phyloP scores from a whole-genome alignment of 2,329 filamentous ascomycete genomes.

The Echinosphaeria canescens region DNA sequence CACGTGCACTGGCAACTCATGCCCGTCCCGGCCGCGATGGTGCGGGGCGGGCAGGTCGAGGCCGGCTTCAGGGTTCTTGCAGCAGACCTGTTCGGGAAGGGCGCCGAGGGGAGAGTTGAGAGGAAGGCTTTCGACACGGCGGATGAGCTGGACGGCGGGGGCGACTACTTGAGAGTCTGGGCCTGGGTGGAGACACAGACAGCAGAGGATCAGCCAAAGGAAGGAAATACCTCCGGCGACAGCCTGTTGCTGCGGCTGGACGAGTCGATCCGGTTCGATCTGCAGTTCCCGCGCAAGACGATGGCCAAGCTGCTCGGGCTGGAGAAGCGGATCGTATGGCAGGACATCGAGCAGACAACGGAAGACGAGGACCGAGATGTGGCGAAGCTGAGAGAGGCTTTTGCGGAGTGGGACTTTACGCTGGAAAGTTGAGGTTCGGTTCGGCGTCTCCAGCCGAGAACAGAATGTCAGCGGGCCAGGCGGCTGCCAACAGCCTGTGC shows the following conservation, averaged over 20 bases:
- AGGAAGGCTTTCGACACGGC: too few relatives aligned
- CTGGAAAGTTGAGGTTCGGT: too few relatives aligned
- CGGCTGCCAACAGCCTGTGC: too few relatives aligned
- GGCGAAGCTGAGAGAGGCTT: slow-evolving; percentile 58
- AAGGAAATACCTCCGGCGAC: slow-evolving; percentile 30
- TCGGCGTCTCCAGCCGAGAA: too few relatives aligned
- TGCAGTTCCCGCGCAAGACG: slow-evolving; percentile 78
- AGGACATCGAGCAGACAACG: slow-evolving; percentile 56
- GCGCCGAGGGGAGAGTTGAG: too few relatives aligned
- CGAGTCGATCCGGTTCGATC: slow-evolving; percentile 55
- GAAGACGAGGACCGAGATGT: slow-evolving; percentile 65
- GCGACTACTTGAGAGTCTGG: slow-evolving; percentile 65
- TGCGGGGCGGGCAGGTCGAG: slow-evolving; percentile 57
- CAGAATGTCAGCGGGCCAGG: too few relatives aligned
- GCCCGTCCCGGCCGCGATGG: slow-evolving; percentile 46
- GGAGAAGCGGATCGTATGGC: slow-evolving; percentile 65
- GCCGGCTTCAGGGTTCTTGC: slow-evolving; percentile 78
- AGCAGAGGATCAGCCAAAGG: slow-evolving; percentile 23
- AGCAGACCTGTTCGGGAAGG: slow-evolving; percentile 31
- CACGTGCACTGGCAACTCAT: slow-evolving; percentile 92
- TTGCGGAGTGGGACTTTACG: slow-evolving; percentile 76
- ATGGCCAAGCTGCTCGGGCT: slow-evolving; percentile 71
- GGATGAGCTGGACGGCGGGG: background rate
- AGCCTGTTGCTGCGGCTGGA: slow-evolving; percentile 56
- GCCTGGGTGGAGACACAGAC: slow-evolving; percentile 54